These are phyloP conservation scores for Daldinia eschscholtzii DNA, from an alignment of 2,329 filamentous ascomycete genomes.

Conservation along the genomic window DNA sequence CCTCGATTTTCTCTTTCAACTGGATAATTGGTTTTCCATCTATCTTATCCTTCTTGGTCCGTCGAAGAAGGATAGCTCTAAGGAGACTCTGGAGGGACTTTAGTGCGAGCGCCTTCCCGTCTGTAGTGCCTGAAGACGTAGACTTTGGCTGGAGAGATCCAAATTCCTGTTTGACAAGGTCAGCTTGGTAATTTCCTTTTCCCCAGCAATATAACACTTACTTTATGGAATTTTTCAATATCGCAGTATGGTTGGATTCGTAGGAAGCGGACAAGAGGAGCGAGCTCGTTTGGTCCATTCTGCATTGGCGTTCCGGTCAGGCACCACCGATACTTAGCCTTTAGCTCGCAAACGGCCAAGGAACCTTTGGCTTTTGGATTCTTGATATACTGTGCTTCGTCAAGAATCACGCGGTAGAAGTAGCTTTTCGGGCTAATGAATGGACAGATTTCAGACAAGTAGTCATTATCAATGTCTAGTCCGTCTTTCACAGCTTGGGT, in stretches of 20 bases:
- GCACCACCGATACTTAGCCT: constrained; percentile 75
- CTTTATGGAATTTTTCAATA: constrained; percentile 70
- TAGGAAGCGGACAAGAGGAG: constrained; percentile 81
- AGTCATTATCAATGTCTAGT: constrained; percentile 55
- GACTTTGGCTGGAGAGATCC: constrained; percentile 48
- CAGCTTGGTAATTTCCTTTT: constrained; percentile 20
- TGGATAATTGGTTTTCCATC: constrained; percentile 82
- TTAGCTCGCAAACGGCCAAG: constrained; percentile 69
- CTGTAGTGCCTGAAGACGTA: neutral
- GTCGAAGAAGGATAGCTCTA: constrained; percentile 83
- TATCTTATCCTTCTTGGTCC: constrained; percentile 82
- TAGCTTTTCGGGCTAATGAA: constrained; percentile 70
- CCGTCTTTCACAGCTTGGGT: constrained; percentile 60
- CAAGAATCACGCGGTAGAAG: constrained; percentile 80
- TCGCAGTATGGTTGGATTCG: constrained; percentile 80
- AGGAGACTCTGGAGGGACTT: constrained; percentile 78
- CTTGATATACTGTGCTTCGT: constrained; percentile 86
- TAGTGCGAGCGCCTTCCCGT: constrained; percentile 64
- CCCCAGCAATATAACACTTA: constrained; percentile 52
- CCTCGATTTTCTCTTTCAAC: constrained; percentile 74
- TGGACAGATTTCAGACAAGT: constrained; percentile 60
- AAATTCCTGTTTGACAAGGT: constrained; percentile 55
- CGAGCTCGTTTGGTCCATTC: constrained; percentile 84
- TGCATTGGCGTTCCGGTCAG: constrained; percentile 90
- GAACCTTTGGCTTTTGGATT: constrained; percentile 75